Conservation (phyloP, 495 filamentous ascomycete genomes). For the Xylaria intraflava region DNA sequence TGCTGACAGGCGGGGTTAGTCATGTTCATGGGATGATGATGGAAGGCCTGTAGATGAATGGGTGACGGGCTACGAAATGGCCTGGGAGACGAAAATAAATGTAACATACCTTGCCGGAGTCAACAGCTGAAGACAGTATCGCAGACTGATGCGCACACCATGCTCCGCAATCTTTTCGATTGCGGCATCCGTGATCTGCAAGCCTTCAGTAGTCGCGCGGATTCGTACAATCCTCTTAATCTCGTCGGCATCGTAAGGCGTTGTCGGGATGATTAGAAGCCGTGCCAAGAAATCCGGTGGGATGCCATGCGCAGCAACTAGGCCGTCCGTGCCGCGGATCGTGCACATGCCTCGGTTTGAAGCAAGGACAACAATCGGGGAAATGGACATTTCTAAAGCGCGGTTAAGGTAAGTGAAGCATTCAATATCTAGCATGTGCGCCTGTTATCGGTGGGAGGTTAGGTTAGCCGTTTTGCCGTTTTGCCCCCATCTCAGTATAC, state of each 20-base stretch:
- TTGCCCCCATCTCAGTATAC: background rate
- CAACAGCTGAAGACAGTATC: slow-evolving; percentile 88
- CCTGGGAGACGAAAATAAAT: background rate
- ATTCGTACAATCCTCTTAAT: slow-evolving; percentile 83
- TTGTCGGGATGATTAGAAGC: slow-evolving; percentile 90
- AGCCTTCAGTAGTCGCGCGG: slow-evolving; percentile 71
- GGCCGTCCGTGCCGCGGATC: slow-evolving; percentile 78
- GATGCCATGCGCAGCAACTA: slow-evolving; percentile 83
- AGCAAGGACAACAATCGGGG: slow-evolving; percentile 93
- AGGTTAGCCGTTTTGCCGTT: slow-evolving; percentile 6
- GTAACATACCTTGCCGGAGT: slow-evolving; percentile 63
- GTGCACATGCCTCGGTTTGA: slow-evolving; percentile 90
- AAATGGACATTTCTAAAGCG: slow-evolving; percentile 85
- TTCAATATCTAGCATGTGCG: slow-evolving; percentile 98
- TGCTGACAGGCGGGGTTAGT: slow-evolving; percentile 29
- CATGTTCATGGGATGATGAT: background rate
- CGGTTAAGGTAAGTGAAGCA: slow-evolving; percentile 98
- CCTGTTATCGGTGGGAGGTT: slow-evolving; percentile 40
- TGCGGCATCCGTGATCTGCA: slow-evolving; percentile 73
- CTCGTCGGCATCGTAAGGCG: slow-evolving; percentile 74
- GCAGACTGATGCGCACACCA: slow-evolving; percentile 76
- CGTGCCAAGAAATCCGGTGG: slow-evolving; percentile 88
- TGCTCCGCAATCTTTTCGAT: slow-evolving; percentile 78
- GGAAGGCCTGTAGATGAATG: background rate
- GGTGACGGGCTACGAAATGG: background rate